Evolutionary conservation across 306 rosid genomes (phyloP), one percentile per base, ranked within the genome.

Genomic region (Medicago arabica): DNA sequence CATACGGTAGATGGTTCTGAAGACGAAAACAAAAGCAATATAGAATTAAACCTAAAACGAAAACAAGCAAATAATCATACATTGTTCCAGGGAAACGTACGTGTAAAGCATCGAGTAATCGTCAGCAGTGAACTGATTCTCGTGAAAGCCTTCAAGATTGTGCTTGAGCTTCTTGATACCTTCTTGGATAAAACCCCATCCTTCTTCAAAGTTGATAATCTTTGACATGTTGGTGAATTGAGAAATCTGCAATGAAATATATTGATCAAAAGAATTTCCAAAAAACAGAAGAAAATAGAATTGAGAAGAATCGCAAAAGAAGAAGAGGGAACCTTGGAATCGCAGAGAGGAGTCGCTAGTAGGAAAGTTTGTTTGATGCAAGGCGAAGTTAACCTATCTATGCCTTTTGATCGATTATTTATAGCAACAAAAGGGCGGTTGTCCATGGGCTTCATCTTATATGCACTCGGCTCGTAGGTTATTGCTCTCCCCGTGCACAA

Each of bases 111-210:
- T 18, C 2, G 18, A 2, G 25, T 16, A 16, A 54, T 54, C 60
- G 3, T 54, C 13, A 18, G 60, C 18, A 5, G 13, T 54, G 13
- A 54, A 4, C 13, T 54, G 60, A 54, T 14, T 10, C 4, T 8
- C 28, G 9, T 12, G 28, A 10, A 54, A 18, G 13, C 28, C 28
- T 18, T 54, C 60, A 8, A 54, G 28, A 54, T 2, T 54, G 6
- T 54, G 4, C 28, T 15, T 82, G 75, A 88, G 84, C 71, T 88
- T 88, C 3, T 61, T 54, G 25, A 54, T 9, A 4, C 28, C 25
- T 13, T 54, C 9, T 10, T 17, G 13, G 13, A 54, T 7, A 54
- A 16, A 2, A 18, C 1, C 12, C 28, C 60, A 54, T 18, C 28
- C 13, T 54, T 18, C 13, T 3, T 54, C 28, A 17, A 54, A 54